Percentiles rank a stretch among this genome's conserved stretches.
phyloP scores from a whole-genome alignment of 148 eudicot genomes.

The Heliosperma pusillum region DNA sequence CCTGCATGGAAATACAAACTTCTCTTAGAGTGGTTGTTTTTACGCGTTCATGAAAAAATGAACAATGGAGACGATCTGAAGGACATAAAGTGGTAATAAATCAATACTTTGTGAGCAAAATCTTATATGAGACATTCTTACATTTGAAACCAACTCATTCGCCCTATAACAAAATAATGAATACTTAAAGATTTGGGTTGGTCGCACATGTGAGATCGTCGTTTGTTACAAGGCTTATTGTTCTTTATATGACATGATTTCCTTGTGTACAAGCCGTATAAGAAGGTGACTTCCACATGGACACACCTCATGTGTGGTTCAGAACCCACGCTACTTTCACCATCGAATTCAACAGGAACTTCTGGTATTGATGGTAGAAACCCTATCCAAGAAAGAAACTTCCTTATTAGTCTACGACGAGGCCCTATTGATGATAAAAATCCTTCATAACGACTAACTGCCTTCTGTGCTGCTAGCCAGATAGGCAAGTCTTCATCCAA shows the following conservation, averaged over 20 bases:
- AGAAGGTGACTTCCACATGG: constrained; percentile 3
- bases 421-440: constrained; percentile 82
- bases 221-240: neutral
- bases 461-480: constrained; percentile 88
- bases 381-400: constrained; percentile 63
- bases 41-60: neutral
- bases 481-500: constrained; percentile 56
- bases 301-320: constrained; percentile 68
- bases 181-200: neutral
- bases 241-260: neutral
- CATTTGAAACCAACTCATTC: neutral
- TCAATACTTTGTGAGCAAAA: neutral
- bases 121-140: neutral
- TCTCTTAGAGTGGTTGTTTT: constrained; percentile 6
- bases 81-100: neutral
- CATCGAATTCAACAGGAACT: constrained; percentile 40
- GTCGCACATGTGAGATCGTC: neutral
- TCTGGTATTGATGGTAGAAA: constrained; percentile 54
- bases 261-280: neutral
- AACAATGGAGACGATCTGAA: neutral
- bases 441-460: constrained; percentile 91
- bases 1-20: constrained; percentile 44
- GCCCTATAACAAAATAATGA: neutral
- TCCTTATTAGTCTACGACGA: constrained; percentile 72
- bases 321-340: constrained; percentile 36